Evolutionary conservation across 1,284 basidiomycete species (phyloP), one percentile per base, ranked within the genome.

Genomic region (Puccinia novopanici): DNA sequence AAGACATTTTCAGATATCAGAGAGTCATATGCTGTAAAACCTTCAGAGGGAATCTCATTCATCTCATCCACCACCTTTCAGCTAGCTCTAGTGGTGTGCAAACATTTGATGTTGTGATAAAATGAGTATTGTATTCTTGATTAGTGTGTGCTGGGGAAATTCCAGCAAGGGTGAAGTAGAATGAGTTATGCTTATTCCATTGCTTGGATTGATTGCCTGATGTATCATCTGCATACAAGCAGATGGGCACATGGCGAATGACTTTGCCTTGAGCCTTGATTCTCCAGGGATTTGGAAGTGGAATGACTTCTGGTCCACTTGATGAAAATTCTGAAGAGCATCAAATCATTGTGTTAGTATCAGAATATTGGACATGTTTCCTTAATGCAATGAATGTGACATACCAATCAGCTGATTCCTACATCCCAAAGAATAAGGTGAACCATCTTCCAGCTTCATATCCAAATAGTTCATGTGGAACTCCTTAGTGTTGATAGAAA

Each of bases 141-240:
- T 4, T 86, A 85, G 0, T 83, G 82, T 5, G 63, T 8, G 0
- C 72, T 0, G 81, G 84, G 1, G 84, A 84, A 87, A 83, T 5
- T 86, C 86, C 30, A 85, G 85, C 2, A 84, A 77, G 2, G 2
- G 85, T 86, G 63, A 87, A 85, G 0, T 88, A 82, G 42, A 86
- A 86, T 1, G 84, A 85, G 75, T 88, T 88, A 81, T 88, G 87
- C 52, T 87, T 84, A 74, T 88, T 88, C 87, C 87, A 88, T 75
- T 87, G 87, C 82, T 88, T 88, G 0, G 87, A 88, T 0, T 84
- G 27, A 81, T 88, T 88, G 0, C 87, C 87, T 0, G 87, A 88
- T 0, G 87, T 88, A 80, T 88, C 87, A 68, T 88, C 87, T 68
- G 87, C 87, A 80, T 88, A 88, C 0, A 87, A 27, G 86, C 86